Evolutionary conservation across 345 rosid genomes (phyloP).

Genomic region (Viola odorata): DNA sequence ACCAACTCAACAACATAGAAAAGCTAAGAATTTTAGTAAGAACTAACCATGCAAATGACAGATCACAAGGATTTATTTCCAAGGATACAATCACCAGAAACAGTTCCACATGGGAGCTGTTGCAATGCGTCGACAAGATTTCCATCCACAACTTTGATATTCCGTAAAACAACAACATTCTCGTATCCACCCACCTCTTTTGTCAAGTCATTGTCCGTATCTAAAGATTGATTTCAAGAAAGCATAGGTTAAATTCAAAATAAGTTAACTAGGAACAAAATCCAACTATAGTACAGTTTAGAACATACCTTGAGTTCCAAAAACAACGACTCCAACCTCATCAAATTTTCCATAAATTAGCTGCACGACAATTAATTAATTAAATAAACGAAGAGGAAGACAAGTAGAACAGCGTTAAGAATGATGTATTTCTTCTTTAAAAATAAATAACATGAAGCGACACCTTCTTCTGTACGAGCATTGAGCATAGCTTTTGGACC

Average conservation of each 20-base stretch:
- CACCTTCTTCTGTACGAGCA: conserved; percentile 81
- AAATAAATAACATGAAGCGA: neutral
- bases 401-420: neutral
- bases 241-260: too few relatives aligned
- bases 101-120: conserved; percentile 64
- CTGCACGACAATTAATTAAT: conserved; percentile 34
- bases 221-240: conserved; percentile 20
- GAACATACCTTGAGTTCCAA: conserved; percentile 73
- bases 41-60: conserved; percentile 1
- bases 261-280: neutral
- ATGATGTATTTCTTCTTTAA: too few relatives aligned
- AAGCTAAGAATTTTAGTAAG: neutral
- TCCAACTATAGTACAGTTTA: neutral
- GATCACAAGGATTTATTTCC: conserved; percentile 9
- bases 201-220: conserved; percentile 65
- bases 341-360: conserved; percentile 64
- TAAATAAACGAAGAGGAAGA: neutral
- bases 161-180: conserved; percentile 47
- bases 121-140: conserved; percentile 39
- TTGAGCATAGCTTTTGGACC: conserved; percentile 61
- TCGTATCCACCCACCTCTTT: conserved; percentile 83
- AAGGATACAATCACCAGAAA: conserved; percentile 77
- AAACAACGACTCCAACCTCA: conserved; percentile 75
- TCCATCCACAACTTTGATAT: conserved; percentile 69
- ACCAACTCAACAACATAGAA: conserved; percentile 3